Evolutionary conservation across 2,329 filamentous ascomycete genomes (phyloP), one percentile per base, ranked within the genome.

Genomic region (Rhexocercosporidium sp.): DNA sequence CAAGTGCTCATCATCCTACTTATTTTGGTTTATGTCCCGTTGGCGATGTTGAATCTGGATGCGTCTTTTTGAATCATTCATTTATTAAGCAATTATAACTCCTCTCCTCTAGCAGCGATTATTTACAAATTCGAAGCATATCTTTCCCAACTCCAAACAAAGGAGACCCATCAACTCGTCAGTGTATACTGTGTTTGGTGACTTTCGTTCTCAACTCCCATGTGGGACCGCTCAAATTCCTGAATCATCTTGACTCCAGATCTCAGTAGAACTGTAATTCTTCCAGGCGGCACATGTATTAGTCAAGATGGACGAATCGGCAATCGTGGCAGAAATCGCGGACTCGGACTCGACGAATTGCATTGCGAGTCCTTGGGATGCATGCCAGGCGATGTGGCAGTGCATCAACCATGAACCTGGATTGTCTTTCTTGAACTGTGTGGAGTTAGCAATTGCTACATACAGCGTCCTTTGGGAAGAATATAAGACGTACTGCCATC

Each of bases 371-470:
- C 86, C 86, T 9, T 81, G 81, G 0, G 83, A 84, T 1, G 82
- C 81, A 73, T 88, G 86, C 85, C 85, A 88, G 0, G 76, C 77
- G 61, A 79, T 77, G 62, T 79, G 78, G 70, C 78, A 79, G 67
- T 80, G 78, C 22, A 77, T 47, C 11, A 77, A 61, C 75, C 76
- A 77, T 5, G 73, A 71, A 14, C 76, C 75, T 29, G 75, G 76
- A 31, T 77, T 77, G 47, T 77, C 75, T 16, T 73, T 74, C 69
- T 76, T 72, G 66, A 76, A 77, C 34, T 37, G 2, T 2, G 34
- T 37, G 34, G 34, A 37, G 34, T 37, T 37, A 37, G 34, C 34
- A 37, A 37, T 5, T 37, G 4, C 12, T 9, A 31, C 12, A 7
- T 37, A 7, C 12, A 11, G 34, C 9, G 34, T 37, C 8, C 8